Percentiles rank a stretch among this genome's conserved stretches.
Evolutionary conservation across 2,329 filamentous ascomycete species (phyloP).

Genomic region (Lithohypha guttulata): DNA sequence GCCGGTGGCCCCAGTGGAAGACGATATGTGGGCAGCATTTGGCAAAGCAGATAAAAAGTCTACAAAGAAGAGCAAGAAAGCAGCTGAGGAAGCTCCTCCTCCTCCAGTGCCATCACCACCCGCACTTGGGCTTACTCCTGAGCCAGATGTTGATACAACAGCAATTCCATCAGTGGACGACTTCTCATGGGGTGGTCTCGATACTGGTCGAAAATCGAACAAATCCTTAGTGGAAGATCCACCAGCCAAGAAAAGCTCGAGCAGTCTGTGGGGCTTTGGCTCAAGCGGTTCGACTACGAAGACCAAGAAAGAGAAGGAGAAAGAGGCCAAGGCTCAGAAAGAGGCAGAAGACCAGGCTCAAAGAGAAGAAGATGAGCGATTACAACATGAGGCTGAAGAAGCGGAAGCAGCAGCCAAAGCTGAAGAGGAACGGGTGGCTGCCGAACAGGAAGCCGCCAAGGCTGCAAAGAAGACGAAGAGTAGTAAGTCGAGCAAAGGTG

Average conservation of each 20-base stretch:
- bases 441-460: constrained; percentile 23
- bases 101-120: constrained; percentile 40
- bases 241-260: constrained; percentile 27
- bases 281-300: constrained; percentile 29
- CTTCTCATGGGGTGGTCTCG: constrained; percentile 30
- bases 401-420: constrained; percentile 23
- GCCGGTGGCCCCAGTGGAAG: constrained; percentile 9
- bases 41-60: constrained; percentile 31
- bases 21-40: constrained; percentile 27
- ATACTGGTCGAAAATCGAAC: constrained; percentile 29
- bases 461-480: constrained; percentile 30
- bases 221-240: constrained; percentile 33
- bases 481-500: constrained; percentile 20
- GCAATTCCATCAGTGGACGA: constrained; percentile 23
- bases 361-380: constrained; percentile 24
- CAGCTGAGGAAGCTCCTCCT: constrained; percentile 34
- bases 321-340: constrained; percentile 35
- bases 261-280: constrained; percentile 36
- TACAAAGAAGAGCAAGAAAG: constrained; percentile 39
- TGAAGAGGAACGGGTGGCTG: constrained; percentile 23
- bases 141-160: constrained; percentile 26
- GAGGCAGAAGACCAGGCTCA: constrained; percentile 26
- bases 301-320: constrained; percentile 35
- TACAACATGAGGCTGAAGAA: constrained; percentile 24
- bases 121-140: constrained; percentile 33